Conservation (phyloP, 805 yeast genomes). For the Teunomyces gatunensis region DNA sequence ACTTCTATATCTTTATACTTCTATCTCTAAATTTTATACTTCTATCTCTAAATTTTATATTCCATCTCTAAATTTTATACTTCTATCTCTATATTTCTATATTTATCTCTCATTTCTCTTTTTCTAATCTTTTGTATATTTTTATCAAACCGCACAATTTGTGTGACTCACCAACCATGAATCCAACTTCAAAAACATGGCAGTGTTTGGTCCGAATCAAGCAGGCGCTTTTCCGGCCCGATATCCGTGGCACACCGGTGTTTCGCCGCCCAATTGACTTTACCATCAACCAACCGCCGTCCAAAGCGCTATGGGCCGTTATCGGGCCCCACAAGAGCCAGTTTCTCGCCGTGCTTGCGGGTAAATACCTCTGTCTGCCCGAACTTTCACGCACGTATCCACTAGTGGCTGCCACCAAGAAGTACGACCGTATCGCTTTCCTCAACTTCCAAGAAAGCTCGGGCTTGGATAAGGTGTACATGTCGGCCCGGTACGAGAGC, state of each 20-base stretch:
- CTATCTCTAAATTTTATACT: not conserved
- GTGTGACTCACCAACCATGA: not conserved
- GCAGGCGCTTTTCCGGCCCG: conserved; percentile 22
- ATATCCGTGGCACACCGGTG: conserved; percentile 9
- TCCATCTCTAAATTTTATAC: not conserved
- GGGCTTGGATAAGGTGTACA: conserved; percentile 54
- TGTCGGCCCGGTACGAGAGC: conserved; percentile 87
- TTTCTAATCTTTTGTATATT: not conserved
- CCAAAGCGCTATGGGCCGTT: conserved; percentile 27
- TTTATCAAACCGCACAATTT: not conserved
- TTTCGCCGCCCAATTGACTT: conserved; percentile 30
- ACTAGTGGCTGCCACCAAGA: conserved; percentile 24
- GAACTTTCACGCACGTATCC: conserved; percentile 57
- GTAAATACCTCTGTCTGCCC: conserved; percentile 52
- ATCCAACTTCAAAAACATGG: not conserved
- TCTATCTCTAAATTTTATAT: not conserved
- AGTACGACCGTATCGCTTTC: conserved; percentile 30
- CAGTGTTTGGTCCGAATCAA: conserved; percentile 19
- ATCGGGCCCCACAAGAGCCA: conserved; percentile 48
- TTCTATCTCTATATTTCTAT: not conserved
- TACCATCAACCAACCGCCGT: conserved; percentile 16
- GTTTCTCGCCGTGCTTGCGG: conserved; percentile 56
- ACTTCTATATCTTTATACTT: not conserved
- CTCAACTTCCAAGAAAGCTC: conserved; percentile 35
- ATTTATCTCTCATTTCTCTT: too few relatives aligned